phyloP scores from a whole-genome alignment of 208 protist genomes.

The Vickermania spadyakhi region DNA sequence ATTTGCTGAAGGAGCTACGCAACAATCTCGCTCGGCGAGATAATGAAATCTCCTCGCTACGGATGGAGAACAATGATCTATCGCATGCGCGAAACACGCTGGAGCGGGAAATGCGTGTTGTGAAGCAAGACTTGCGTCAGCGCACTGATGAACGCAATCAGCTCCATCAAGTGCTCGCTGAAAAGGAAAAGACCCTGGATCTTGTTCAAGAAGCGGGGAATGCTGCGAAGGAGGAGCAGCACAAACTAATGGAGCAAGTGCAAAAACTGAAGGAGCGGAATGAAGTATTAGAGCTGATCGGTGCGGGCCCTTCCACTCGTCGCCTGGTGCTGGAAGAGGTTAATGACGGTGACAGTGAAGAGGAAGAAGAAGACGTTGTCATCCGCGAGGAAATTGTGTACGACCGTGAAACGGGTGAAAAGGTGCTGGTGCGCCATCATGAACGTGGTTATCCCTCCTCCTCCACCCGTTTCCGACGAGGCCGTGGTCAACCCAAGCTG shows the following conservation, averaged over 20 bases:
- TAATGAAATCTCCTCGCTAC: slow-evolving; percentile 40
- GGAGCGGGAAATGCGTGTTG: slow-evolving; percentile 12
- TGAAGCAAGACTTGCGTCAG: slow-evolving; percentile 12
- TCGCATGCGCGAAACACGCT: slow-evolving; percentile 12
- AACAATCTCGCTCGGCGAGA: slow-evolving; percentile 66
- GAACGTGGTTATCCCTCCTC: neutral
- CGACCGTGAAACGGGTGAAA: neutral
- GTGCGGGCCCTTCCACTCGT: neutral
- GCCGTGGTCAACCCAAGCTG: neutral
- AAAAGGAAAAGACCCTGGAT: neutral
- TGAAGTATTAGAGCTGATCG: neutral
- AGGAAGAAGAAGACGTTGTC: neutral
- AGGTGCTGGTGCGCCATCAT: neutral
- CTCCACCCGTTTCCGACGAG: neutral
- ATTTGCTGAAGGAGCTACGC: slow-evolving; percentile 56
- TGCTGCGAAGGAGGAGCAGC: neutral
- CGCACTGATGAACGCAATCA: slow-evolving; percentile 23
- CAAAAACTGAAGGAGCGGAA: neutral
- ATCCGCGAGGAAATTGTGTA: neutral
- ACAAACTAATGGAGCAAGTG: neutral
- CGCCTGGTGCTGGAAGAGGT: neutral
- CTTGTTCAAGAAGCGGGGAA: neutral
- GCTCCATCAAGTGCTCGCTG: neutral
- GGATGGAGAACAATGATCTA: slow-evolving; percentile 27
- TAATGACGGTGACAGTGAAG: neutral